Evolutionary conservation across 2,329 filamentous ascomycete species (phyloP), one percentile per base, ranked within the genome.

Genomic region (Nectriaceae sp.): DNA sequence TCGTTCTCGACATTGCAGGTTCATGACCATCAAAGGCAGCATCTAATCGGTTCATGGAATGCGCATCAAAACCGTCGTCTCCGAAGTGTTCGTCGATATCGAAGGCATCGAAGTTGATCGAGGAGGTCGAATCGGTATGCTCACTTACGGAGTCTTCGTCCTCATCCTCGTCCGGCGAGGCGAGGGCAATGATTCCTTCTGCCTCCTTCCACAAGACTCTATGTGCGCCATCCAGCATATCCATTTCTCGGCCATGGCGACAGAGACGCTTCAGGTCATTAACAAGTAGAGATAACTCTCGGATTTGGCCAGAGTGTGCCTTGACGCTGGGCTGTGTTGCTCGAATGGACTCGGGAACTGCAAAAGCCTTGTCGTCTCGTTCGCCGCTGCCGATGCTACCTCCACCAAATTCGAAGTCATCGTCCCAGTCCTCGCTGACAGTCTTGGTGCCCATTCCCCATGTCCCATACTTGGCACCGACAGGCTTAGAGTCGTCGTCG

Each of bases 381-480:
- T 68, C 69, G 31, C 67, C 65, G n/a, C 68, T 67, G 4, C 53
- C 65, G 29, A 69, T 61, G 37, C 71, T 73, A 24, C 76, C 65
- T 21, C 72, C 74, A 8, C 79, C 79, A 64, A 93, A 92, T 51
- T 93, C 88, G 59, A 95, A 94, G 65, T 95, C 90, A 54, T 92
- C 88, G 59, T 93, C 90, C 90, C 90, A 95, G 62, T 94, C 89
- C 65, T 95, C 90, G 52, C 87, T 92, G 11, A 85, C 85, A 15
- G 83, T 87, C 67, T 92, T 92, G 53, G 83, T 85, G n/a, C 87
- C 84, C 36, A 90, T 72, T 3, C 88, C 88, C 89, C 89, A 93
- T 1, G 89, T 92, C 37, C 89, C 87, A 62, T 90, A 93, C 61
- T 91, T 92, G 44, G 79, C 73, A 2, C 71, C 79, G n/a, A 80